These are phyloP conservation scores for Syzygium grande DNA, from an alignment of 345 rosid species.

Conservation along the genomic window DNA sequence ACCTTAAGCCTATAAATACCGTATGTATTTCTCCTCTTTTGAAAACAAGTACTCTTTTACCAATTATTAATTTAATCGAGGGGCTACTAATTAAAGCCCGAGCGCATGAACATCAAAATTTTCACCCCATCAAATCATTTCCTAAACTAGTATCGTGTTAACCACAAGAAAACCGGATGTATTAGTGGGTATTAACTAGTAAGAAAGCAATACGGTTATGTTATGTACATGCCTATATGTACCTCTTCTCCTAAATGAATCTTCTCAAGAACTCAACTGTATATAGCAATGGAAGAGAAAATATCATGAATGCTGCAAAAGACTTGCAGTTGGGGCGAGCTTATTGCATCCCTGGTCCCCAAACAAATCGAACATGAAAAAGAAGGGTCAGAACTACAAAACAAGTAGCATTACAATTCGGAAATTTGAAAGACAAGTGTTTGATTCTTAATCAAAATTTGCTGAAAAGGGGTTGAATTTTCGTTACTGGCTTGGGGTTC, in stretches of 20 bases:
- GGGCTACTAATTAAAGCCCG: too few relatives aligned
- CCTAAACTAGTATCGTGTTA: too few relatives aligned
- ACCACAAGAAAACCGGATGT: too few relatives aligned
- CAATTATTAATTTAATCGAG: too few relatives aligned
- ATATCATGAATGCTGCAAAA: background rate
- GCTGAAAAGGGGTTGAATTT: background rate
- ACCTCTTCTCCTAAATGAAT: background rate
- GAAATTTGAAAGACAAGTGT: background rate
- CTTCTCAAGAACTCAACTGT: background rate
- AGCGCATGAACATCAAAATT: too few relatives aligned
- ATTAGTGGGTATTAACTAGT: too few relatives aligned
- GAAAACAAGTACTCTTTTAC: too few relatives aligned
- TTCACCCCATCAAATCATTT: too few relatives aligned
- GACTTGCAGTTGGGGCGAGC: background rate
- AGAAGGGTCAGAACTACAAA: background rate
- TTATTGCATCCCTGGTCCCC: background rate
- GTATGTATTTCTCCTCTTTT: too few relatives aligned
- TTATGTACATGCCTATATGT: background rate
- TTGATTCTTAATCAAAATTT: background rate
- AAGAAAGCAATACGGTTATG: too few relatives aligned
- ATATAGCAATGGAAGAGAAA: background rate
- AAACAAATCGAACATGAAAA: background rate
- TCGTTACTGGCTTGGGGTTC: background rate
- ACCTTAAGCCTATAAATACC: too few relatives aligned
- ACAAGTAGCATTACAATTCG: background rate